Base-by-base conservation (phyloP, 768 basidiomycete genomes). In the Leccinum subgranulosum region DNA sequence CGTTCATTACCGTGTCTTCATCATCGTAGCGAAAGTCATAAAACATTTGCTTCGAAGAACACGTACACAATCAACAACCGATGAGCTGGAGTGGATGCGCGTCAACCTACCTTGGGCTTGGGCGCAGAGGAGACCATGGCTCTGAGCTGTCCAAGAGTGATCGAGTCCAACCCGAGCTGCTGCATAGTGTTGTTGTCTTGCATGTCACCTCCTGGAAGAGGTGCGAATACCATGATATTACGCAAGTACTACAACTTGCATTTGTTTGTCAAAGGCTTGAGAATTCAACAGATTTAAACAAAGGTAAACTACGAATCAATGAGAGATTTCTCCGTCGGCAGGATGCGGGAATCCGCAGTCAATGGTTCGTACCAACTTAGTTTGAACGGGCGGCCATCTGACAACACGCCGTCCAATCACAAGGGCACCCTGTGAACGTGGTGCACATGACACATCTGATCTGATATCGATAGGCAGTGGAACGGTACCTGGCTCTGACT, bases 21-120 rank as follows among this genome's bases (percentile, higher is more conserved):
- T 98, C 95, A 64, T 96, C 92, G 70, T 98, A 98, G 59, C 89
- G 85, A 74, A 90, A 97, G 77, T 94, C 92, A 73, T 90, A 97
- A 64, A 82, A 84, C 9, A 85, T 86, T 85, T 90, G 89, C 91
- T 93, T 74, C 65, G 65, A 61, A 54, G 45, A 9, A 65, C 56
- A 59, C 56, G 53, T 53, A 54, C 19, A 17, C 52, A 54, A 58
- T 74, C 60, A 70, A 58, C 56, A 54, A 53, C 27, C 23, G 59
- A 61, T 47, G 29, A 29, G 49, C n/a, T 34, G 50, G 39, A 60
- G 48, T 45, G 57, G 46, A 57, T 57, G 55, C 28, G 51, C 31
- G 52, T 29, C 53, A 49, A 66, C 77, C 59, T 74, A 83, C 89
- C 84, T 89, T 91, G 57, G 88, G 88, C 73, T 88, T 90, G 41